phyloP scores from a whole-genome alignment of 805 yeast species.

The Ogataea chonburiensis region DNA sequence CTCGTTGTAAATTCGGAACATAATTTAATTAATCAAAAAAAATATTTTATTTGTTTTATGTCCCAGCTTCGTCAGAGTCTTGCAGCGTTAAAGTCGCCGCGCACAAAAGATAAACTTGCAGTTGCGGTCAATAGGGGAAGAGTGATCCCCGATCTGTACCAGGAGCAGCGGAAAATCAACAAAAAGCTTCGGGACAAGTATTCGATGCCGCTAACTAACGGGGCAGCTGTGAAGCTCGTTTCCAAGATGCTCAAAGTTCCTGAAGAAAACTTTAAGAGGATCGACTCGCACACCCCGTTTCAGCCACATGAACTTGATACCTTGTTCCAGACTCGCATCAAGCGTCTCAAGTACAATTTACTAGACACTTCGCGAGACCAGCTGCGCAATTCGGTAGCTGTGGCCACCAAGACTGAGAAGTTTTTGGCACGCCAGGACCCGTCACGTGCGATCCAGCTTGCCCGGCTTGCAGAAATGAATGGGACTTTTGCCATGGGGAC shows the following conservation, averaged over 20 bases:
- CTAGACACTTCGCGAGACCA: constrained; percentile 61
- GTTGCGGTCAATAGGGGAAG: constrained; percentile 14
- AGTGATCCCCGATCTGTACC: constrained; percentile 13
- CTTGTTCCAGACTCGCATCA: constrained; percentile 33
- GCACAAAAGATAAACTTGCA: constrained; percentile 15
- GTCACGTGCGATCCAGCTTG: constrained; percentile 45
- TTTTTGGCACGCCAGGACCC: constrained; percentile 50
- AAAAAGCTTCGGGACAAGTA: constrained; percentile 22
- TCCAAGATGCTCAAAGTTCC: constrained; percentile 21
- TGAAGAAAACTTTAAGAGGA: constrained; percentile 17
- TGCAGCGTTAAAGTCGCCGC: constrained; percentile 2
- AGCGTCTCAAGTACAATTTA: constrained; percentile 48
- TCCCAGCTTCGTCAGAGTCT: constrained; percentile 2
- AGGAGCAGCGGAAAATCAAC: constrained; percentile 5
- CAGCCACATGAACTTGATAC: constrained; percentile 27
- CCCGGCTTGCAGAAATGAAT: constrained; percentile 30
- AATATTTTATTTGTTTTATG: constrained; percentile 4
- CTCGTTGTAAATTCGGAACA: constrained; percentile 4
- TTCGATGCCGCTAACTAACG: constrained; percentile 24
- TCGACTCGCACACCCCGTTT: constrained; percentile 28
- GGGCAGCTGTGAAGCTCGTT: constrained; percentile 30
- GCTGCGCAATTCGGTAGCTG: constrained; percentile 54
- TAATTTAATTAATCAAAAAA: not conserved
- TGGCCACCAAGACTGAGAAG: constrained; percentile 52
- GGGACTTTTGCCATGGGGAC: constrained; percentile 65